These are phyloP conservation scores for Aleurites moluccanus DNA, from an alignment of 441 rosid species.

Conservation along the genomic window DNA sequence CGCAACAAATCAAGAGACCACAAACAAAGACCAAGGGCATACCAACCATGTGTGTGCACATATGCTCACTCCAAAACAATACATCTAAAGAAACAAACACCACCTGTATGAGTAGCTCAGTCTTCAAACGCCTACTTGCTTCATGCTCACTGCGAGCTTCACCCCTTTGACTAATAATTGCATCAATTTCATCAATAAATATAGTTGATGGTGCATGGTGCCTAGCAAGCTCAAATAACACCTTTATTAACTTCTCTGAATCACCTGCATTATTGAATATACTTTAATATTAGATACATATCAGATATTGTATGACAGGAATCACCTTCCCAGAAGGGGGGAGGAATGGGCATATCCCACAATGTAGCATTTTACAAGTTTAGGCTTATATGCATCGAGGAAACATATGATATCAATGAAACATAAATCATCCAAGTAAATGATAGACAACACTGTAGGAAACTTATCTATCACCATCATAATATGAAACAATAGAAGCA, in stretches of 20 bases:
- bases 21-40: not conserved
- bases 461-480: not conserved
- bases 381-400: not conserved
- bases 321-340: not conserved
- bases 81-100: conserved; percentile 18
- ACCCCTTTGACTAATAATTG: conserved; percentile 94
- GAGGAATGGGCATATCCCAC: not conserved
- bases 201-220: conserved; percentile 97
- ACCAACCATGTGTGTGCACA: not conserved
- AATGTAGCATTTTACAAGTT: not conserved
- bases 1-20: not conserved
- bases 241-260: conserved; percentile 90
- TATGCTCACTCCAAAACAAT: not conserved
- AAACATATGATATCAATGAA: not conserved
- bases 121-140: conserved; percentile 97
- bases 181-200: conserved; percentile 96
- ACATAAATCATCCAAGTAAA: not conserved
- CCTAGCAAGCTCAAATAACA: conserved; percentile 89
- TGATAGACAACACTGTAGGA: not conserved
- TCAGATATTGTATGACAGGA: not conserved
- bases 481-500: not conserved
- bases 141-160: conserved; percentile 96
- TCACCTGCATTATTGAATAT: conserved; percentile 60
- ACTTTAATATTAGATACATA: conserved; percentile 2
- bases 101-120: conserved; percentile 96